Evolutionary conservation across 2,329 filamentous ascomycete genomes (phyloP).

Genomic region (Fusarium irregulare): DNA sequence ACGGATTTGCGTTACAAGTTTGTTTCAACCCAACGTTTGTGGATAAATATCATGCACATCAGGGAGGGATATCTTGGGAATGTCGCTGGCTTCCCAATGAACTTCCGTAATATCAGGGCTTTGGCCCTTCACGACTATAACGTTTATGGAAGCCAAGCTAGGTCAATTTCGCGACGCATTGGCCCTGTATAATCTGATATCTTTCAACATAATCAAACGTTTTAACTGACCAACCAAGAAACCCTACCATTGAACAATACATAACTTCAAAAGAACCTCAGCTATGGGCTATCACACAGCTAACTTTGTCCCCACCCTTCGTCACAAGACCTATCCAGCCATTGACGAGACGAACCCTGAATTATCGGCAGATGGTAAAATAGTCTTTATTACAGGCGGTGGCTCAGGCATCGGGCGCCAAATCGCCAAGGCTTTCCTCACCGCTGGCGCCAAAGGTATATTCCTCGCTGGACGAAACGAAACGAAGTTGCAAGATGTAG

Average conservation of each 20-base stretch:
- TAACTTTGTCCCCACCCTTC: slow-evolving; percentile 1
- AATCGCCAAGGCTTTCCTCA: not conserved
- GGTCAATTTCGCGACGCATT: not conserved
- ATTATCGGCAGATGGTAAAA: not conserved
- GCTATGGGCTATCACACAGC: not conserved
- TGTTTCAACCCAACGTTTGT: not conserved
- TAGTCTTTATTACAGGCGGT: slow-evolving; percentile 2
- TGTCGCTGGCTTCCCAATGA: not conserved
- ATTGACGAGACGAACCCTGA: not conserved
- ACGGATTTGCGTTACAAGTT: not conserved
- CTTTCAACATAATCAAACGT: too few species aligned
- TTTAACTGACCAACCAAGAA: not conserved
- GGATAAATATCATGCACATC: not conserved
- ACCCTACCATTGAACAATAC: not conserved
- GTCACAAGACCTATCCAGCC: not conserved
- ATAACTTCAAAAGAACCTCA: not conserved
- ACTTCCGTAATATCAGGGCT: not conserved
- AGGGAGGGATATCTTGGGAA: not conserved
- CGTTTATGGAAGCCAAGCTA: not conserved
- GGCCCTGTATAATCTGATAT: not conserved
- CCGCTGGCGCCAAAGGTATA: not conserved
- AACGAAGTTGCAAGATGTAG: not conserved
- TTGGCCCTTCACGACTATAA: not conserved
- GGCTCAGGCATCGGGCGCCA: not conserved
- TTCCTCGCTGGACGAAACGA: not conserved